Evolutionary conservation across 2,329 filamentous ascomycete species (phyloP).

Genomic region (Magnaporthiopsis incrustans): DNA sequence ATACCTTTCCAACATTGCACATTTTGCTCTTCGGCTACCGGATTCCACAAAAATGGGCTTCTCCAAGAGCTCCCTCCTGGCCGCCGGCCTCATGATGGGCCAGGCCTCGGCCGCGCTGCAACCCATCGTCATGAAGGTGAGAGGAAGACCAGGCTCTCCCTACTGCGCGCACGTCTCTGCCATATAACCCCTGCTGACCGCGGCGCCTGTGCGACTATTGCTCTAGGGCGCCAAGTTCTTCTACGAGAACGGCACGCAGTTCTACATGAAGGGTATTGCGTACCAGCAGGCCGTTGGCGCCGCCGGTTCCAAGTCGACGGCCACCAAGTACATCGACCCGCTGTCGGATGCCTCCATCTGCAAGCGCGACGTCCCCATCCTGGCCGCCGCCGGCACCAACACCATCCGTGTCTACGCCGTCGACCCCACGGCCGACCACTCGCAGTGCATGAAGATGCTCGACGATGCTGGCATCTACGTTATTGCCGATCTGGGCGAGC

Average conservation of each 20-base stretch:
- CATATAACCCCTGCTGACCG: not conserved
- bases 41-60: constrained; percentile 15
- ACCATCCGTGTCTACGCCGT: constrained; percentile 92
- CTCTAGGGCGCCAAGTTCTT: constrained; percentile 54
- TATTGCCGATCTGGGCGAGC: constrained; percentile 82
- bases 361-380: constrained; percentile 76
- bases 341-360: constrained; percentile 65
- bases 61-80: constrained; percentile 22
- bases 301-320: constrained; percentile 40
- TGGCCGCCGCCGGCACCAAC: constrained; percentile 77
- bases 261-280: constrained; percentile 85
- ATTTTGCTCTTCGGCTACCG: not conserved
- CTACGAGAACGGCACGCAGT: constrained; percentile 62
- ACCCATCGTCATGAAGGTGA: constrained; percentile 62
- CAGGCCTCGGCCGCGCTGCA: constrained; percentile 37
- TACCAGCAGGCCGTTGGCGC: constrained; percentile 77
- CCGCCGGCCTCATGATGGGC: constrained; percentile 26
- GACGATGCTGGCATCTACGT: constrained; percentile 88
- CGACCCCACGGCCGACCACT: constrained; percentile 70
- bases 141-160: not conserved
- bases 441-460: constrained; percentile 75
- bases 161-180: not conserved
- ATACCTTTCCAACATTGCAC: not conserved
- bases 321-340: constrained; percentile 63
- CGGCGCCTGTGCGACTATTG: not conserved